These are phyloP conservation scores for Cyathus striatus DNA, from an alignment of 768 basidiomycete species.

Conservation along the genomic window DNA sequence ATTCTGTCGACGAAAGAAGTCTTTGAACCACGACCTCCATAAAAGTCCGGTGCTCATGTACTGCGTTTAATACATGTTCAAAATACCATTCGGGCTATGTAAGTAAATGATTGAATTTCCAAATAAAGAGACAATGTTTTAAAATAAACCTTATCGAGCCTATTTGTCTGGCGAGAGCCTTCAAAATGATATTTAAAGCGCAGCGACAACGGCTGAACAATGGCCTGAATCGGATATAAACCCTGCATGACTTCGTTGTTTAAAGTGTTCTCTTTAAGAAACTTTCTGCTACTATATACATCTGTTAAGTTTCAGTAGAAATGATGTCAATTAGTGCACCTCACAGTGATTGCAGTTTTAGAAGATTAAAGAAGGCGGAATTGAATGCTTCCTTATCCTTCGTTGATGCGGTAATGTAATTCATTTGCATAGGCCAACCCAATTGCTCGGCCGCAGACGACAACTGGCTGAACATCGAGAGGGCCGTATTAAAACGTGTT, in stretches of 20 bases:
- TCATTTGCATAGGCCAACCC: constrained; percentile 79
- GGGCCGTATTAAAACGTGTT: constrained; percentile 1
- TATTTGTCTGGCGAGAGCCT: constrained; percentile 78
- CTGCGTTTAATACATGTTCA: constrained; percentile 82
- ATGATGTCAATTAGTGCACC: constrained; percentile 16
- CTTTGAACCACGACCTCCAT: constrained; percentile 72
- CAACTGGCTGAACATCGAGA: constrained; percentile 52
- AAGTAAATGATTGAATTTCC: too few species aligned
- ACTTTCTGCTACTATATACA: constrained; percentile 43
- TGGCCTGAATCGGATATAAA: constrained; percentile 79
- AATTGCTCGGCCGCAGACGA: constrained; percentile 63
- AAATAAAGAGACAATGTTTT: not conserved
- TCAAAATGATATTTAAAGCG: constrained; percentile 98
- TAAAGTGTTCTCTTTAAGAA: constrained; percentile 18
- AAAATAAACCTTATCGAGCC: constrained; percentile 75
- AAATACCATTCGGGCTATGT: constrained; percentile 95
- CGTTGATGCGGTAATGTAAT: constrained; percentile 47
- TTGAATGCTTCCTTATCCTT: constrained; percentile 67
- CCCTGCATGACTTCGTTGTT: constrained; percentile 39
- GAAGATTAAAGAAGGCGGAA: constrained; percentile 67
- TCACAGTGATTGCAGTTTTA: constrained; percentile 75
- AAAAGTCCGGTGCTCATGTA: constrained; percentile 80
- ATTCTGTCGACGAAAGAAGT: constrained; percentile 60
- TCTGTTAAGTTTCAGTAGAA: constrained; percentile 1
- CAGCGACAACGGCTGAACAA: constrained; percentile 76